Base-by-base conservation (phyloP, 495 filamentous ascomycete genomes). In the Talaromyces liani region DNA sequence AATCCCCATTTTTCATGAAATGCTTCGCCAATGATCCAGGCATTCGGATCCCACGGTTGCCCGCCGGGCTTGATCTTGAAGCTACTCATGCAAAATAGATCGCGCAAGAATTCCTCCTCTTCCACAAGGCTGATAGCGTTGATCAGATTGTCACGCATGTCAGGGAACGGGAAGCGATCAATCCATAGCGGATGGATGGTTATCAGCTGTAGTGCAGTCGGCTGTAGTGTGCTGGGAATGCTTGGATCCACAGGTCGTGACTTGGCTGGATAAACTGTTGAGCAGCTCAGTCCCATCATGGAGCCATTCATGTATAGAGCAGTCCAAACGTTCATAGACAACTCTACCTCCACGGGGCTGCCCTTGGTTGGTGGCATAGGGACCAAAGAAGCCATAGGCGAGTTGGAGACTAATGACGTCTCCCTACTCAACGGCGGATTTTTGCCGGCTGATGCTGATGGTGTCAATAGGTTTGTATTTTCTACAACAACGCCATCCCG, bases 101-200 rank as follows among this genome's bases (percentile, higher is more conserved):
- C 58, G 1, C 36, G 33, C 10, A 60, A 12, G 9, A 60, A 60
- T 2, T 60, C 58, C 25, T 60, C 58, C n/a, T 68, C 66, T 27
- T 65, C 58, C 12, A 68, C 57, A 27, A 56, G 25, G 29, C 61
- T 54, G 14, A 27, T 64, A n/a, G 58, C 58, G 18, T 60, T 58
- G 25, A 68, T 47, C 10, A 68, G 39, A 39, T 65, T 68, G 36
- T 68, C 64, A 9, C 66, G 62, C 39, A 68, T 64, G 22, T 24
- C 51, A 34, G 66, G 62, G 29, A 65, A 64, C 0, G 66, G 64
- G 14, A 66, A 68, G 14, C 64, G 63, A 27, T 64, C 66, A 55
- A 66, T 49, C 64, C 66, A 68, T 9, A 56, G 45, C 47, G 65
- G 62, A 29, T 68, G 66, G 8, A 41, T 20, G 14, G 47, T 33